These are phyloP conservation scores for Cadophora malorum DNA, from an alignment of 2,329 filamentous ascomycete species.

Conservation along the genomic window DNA sequence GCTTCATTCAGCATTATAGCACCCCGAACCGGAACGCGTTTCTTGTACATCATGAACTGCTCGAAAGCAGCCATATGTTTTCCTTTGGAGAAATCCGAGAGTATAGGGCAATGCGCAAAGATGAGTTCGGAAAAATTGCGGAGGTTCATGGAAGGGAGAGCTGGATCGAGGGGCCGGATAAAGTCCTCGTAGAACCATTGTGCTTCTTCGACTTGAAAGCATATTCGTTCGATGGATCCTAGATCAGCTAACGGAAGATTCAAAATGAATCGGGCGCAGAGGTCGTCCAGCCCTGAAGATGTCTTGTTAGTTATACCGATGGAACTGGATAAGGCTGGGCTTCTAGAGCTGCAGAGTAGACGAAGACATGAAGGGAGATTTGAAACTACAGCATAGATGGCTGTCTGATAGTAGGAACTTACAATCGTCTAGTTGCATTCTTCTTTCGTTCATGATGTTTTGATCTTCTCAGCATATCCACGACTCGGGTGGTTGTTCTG, in stretches of 20 bases:
- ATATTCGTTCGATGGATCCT: conserved; percentile 88
- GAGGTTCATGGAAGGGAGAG: conserved; percentile 83
- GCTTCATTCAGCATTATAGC: conserved; percentile 89
- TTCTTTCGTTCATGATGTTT: conserved; percentile 74
- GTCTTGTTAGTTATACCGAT: conserved; percentile 32
- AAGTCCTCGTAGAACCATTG: conserved; percentile 99
- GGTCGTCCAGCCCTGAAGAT: conserved; percentile 85
- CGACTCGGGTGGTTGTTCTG: conserved; percentile 38
- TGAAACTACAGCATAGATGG: neutral
- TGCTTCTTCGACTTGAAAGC: conserved; percentile 98
- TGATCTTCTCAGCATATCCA: conserved; percentile 66
- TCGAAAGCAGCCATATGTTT: conserved; percentile 85
- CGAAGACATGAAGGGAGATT: neutral
- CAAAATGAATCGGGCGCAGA: conserved; percentile 97
- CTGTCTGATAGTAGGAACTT: conserved; percentile 44
- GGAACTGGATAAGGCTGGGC: conserved; percentile 21
- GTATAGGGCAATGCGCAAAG: conserved; percentile 91
- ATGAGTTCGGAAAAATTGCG: conserved; percentile 87
- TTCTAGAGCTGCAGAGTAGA: neutral
- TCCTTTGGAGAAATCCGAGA: conserved; percentile 79
- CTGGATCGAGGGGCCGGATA: conserved; percentile 86
- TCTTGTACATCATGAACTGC: conserved; percentile 94
- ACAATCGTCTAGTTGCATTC: conserved; percentile 93
- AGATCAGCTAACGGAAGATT: conserved; percentile 94
- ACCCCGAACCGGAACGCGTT: conserved; percentile 88